Evolutionary conservation across 2,329 filamentous ascomycete genomes (phyloP).

Genomic region (Fusarium sp.): DNA sequence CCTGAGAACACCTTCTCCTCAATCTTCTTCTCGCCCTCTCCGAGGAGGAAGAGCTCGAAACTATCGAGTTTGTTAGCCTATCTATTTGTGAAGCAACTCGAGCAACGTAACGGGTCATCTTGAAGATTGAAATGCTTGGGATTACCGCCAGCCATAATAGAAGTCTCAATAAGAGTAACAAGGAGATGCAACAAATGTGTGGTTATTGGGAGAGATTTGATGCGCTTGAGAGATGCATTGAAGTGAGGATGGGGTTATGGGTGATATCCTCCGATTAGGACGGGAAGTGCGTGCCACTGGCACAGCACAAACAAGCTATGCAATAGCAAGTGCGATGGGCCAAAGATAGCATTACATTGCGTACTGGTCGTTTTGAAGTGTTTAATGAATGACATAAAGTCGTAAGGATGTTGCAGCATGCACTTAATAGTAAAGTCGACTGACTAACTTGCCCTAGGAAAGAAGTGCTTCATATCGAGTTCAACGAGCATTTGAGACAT

Average conservation of each 20-base stretch:
- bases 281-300: conserved; percentile 14
- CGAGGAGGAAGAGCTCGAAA: conserved; percentile 93
- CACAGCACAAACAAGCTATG: conserved; percentile 12
- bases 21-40: conserved; percentile 92
- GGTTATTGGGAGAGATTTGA: background rate
- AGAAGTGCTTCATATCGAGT: background rate
- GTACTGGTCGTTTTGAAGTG: background rate
- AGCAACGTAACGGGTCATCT: conserved; percentile 53
- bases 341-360: background rate
- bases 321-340: background rate
- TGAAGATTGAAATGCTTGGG: conserved; percentile 57
- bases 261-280: background rate
- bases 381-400: background rate
- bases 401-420: background rate
- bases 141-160: conserved; percentile 55
- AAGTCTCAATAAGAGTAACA: background rate
- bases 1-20: conserved; percentile 89
- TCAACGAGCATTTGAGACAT: background rate
- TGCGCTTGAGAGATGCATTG: background rate
- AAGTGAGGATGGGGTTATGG: background rate
- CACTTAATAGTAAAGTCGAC: background rate
- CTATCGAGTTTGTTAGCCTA: conserved; percentile 61
- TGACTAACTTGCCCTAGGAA: background rate
- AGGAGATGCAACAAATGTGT: conserved; percentile 1
- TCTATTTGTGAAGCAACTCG: background rate